Percentiles rank a stretch among this genome's conserved stretches.
These are phyloP conservation scores for Apiospora hydei DNA, from an alignment of 2,329 filamentous ascomycete genomes.

Conservation along the genomic window DNA sequence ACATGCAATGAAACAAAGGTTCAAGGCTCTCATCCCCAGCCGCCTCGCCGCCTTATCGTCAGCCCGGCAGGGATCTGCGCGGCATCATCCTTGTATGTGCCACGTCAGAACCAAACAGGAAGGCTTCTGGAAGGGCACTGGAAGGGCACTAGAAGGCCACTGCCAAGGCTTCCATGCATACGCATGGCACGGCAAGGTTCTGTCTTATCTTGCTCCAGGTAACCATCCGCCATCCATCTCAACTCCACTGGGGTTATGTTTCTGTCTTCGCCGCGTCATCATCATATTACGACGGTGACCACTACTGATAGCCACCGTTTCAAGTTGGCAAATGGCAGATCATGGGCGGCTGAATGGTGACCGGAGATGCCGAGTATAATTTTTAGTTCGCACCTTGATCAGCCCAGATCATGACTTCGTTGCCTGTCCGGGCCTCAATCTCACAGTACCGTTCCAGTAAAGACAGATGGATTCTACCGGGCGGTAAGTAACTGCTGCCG, in stretches of 20 bases:
- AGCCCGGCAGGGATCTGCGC: not conserved
- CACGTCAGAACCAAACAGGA: slow-evolving; percentile 18
- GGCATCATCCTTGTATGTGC: not conserved
- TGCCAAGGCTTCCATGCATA: slow-evolving; percentile 10
- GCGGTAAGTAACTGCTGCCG: not conserved
- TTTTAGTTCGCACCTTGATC: not conserved
- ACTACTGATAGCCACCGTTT: slow-evolving; percentile 3
- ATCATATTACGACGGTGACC: not conserved
- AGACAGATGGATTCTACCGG: not conserved
- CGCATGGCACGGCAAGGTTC: not conserved
- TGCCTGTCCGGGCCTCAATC: not conserved
- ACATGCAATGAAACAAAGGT: not conserved
- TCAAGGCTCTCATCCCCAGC: not conserved
- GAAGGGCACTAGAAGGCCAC: no score
- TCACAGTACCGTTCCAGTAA: not conserved
- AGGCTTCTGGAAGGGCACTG: not conserved
- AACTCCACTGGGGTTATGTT: not conserved
- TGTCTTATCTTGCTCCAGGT: not conserved
- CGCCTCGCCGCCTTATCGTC: not conserved
- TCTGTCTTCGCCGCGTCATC: not conserved
- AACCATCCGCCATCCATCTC: not conserved
- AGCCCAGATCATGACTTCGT: not conserved
- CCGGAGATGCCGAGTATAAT: not conserved
- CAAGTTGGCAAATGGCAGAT: not conserved
- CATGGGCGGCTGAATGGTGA: not conserved